These are phyloP conservation scores for Yarrowia sp. DNA, from an alignment of 805 yeast genomes.

Conservation along the genomic window DNA sequence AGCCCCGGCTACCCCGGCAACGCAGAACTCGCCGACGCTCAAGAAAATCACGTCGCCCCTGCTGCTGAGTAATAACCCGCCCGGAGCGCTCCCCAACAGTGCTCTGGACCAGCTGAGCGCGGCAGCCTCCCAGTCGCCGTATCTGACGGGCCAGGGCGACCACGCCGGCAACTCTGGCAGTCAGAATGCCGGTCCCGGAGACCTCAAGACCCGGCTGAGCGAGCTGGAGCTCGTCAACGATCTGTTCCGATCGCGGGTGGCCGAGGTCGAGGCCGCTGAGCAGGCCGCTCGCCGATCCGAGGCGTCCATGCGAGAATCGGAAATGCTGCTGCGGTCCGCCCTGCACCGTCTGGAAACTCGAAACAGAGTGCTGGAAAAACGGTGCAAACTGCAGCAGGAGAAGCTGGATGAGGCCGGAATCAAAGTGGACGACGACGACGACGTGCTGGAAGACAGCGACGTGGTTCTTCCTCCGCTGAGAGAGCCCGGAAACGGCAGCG, in stretches of 20 bases:
- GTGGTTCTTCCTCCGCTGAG: constrained; percentile 33
- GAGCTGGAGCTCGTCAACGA: constrained; percentile 93
- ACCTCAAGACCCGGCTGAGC: constrained; percentile 75
- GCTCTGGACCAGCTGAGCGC: constrained; percentile 44
- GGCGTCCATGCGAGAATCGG: constrained; percentile 46
- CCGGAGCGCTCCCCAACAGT: constrained; percentile 25
- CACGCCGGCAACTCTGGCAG: neutral
- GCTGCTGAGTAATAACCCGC: constrained; percentile 32
- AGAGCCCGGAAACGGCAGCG: neutral
- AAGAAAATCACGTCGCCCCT: constrained; percentile 40
- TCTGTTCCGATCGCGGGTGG: constrained; percentile 78
- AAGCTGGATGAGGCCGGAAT: constrained; percentile 25
- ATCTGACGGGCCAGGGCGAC: constrained; percentile 39
- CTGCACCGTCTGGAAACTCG: constrained; percentile 40
- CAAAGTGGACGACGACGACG: constrained; percentile 31
- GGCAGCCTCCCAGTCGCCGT: constrained; percentile 42
- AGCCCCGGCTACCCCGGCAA: constrained; percentile 24
- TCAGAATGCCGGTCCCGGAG: constrained; percentile 48
- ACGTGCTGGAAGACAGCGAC: constrained; percentile 19
- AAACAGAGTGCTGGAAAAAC: constrained; percentile 21
- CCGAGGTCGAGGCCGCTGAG: constrained; percentile 70
- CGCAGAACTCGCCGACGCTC: constrained; percentile 3
- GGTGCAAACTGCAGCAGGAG: constrained; percentile 33
- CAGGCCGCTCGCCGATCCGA: constrained; percentile 49
- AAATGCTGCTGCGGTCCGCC: constrained; percentile 40